Conservation (phyloP, 1,139 yeast species). For the Suhomyces yuchorum region DNA sequence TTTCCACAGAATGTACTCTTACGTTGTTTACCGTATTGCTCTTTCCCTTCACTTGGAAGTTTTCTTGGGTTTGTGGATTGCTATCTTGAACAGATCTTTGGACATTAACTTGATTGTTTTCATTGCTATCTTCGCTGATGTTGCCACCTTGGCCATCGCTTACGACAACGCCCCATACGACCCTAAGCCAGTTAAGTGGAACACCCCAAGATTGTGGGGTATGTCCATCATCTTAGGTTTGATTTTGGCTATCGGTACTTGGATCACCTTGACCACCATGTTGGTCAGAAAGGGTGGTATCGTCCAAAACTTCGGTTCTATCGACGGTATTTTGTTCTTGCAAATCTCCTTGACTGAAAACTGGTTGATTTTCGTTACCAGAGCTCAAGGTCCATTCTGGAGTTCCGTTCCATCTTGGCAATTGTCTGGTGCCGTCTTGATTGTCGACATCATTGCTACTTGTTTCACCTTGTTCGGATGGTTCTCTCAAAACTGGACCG, state of each 20-base stretch:
- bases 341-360: slow-evolving; percentile 92
- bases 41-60: slow-evolving; percentile 89
- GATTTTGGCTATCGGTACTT: slow-evolving; percentile 83
- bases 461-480: slow-evolving; percentile 93
- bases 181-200: slow-evolving; percentile 98
- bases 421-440: slow-evolving; percentile 87
- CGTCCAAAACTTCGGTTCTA: slow-evolving; percentile 90
- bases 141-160: slow-evolving; percentile 93
- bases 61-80: slow-evolving; percentile 93
- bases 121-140: slow-evolving; percentile 94
- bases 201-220: slow-evolving; percentile 97
- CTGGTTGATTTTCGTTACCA: slow-evolving; percentile 93
- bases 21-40: slow-evolving; percentile 96
- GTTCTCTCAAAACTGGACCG: slow-evolving; percentile 98
- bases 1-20: slow-evolving; percentile 98
- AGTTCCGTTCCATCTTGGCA: slow-evolving; percentile 92
- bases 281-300: slow-evolving; percentile 83
- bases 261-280: slow-evolving; percentile 92
- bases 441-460: slow-evolving; percentile 86
- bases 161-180: slow-evolving; percentile 98
- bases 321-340: slow-evolving; percentile 89
- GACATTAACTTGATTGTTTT: slow-evolving; percentile 87
- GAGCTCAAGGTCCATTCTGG: slow-evolving; percentile 98
- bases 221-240: slow-evolving; percentile 84
- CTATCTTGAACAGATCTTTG: slow-evolving; percentile 81